phyloP scores from a whole-genome alignment of 2,329 filamentous ascomycete species.

The Penicillium freii region DNA sequence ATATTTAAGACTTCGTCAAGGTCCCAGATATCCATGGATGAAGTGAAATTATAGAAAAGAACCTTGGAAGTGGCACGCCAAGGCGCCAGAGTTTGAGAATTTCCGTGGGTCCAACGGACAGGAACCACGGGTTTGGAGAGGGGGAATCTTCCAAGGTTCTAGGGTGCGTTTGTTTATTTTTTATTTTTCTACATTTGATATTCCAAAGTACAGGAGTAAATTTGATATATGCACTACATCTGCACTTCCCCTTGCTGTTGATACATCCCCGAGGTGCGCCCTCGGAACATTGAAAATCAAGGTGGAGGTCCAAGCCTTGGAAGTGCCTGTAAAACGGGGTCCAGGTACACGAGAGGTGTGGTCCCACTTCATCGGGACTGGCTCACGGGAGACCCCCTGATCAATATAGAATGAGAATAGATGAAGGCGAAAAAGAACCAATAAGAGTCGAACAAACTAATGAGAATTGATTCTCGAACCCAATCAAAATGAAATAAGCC shows the following conservation, averaged over 20 bases:
- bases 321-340: background rate
- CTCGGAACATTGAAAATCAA: background rate
- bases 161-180: background rate
- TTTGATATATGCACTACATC: background rate
- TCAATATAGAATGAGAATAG: background rate
- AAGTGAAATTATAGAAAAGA: background rate
- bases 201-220: background rate
- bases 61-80: background rate
- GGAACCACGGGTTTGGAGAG: background rate
- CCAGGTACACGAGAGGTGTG: background rate
- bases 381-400: background rate
- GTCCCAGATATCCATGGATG: background rate
- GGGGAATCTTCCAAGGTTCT: background rate
- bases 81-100: background rate
- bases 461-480: background rate
- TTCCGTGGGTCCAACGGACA: background rate
- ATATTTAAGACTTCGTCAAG: background rate
- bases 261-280: background rate
- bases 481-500: conserved; percentile 3
- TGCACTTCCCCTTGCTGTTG: background rate
- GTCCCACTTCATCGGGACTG: background rate
- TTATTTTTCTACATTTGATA: background rate
- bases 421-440: background rate
- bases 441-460: background rate
- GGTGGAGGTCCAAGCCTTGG: too few species aligned